These are phyloP conservation scores for Dipsacomyces acuminosporus DNA, from an alignment of 371 early-diverging fungal species.

Conservation along the genomic window DNA sequence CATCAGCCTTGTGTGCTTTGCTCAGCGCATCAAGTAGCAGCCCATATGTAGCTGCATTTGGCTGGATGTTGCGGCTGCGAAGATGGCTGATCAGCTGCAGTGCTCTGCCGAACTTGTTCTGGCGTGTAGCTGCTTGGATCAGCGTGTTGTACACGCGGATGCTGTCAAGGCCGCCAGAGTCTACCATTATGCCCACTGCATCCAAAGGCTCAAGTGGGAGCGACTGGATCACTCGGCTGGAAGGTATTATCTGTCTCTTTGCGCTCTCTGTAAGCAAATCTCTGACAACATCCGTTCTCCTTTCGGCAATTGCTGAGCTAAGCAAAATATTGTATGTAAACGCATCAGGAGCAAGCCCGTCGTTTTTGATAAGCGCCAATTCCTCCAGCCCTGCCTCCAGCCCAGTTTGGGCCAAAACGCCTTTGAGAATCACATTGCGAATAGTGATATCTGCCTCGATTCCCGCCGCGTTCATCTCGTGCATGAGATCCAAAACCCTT, in stretches of 20 bases:
- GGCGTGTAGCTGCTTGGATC: conserved; percentile 24
- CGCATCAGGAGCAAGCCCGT: conserved; percentile 28
- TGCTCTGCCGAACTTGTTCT: conserved; percentile 30
- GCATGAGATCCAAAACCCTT: conserved; percentile 16
- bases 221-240: conserved; percentile 9
- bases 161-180: conserved; percentile 3
- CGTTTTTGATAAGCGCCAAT: conserved; percentile 27
- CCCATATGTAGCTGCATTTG: conserved; percentile 37
- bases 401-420: conserved; percentile 22
- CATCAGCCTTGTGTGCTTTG: conserved; percentile 32
- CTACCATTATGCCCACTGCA: conserved; percentile 18
- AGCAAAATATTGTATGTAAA: conserved; percentile 32
- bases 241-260: conserved; percentile 17
- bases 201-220: conserved; percentile 26
- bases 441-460: conserved; percentile 37
- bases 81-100: conserved; percentile 33
- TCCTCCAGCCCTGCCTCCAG: conserved; percentile 32
- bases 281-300: conserved; percentile 13
- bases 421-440: conserved; percentile 41
- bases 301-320: conserved; percentile 19
- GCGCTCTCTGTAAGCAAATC: conserved; percentile 18
- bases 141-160: conserved; percentile 40
- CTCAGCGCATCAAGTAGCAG: conserved; percentile 39
- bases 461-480: conserved; percentile 33
- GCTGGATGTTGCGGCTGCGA: conserved; percentile 14